Percentiles rank a stretch among this genome's conserved stretches.
Conservation (phyloP, 129 eudicot species). For the Gnaphalium uliginosum region DNA sequence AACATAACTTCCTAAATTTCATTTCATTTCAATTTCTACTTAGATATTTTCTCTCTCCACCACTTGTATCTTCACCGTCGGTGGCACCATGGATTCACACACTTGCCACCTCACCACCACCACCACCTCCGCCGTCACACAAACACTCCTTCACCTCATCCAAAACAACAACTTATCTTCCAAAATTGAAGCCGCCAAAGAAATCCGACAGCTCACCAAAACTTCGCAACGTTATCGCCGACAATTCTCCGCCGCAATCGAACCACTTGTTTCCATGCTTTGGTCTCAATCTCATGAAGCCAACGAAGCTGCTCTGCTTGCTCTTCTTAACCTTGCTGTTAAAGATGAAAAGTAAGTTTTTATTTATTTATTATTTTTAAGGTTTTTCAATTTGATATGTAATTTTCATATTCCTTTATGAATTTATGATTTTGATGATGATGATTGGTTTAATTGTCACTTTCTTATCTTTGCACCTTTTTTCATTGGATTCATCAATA, state of each 20-base stretch:
- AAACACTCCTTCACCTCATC: constrained; percentile 46
- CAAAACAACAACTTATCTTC: constrained; percentile 44
- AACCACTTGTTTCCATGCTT: constrained; percentile 80
- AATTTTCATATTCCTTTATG: neutral
- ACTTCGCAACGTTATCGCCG: constrained; percentile 91
- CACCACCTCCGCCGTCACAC: constrained; percentile 32
- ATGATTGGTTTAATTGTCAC: constrained; percentile 11
- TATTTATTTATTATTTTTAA: neutral
- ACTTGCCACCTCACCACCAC: constrained; percentile 28
- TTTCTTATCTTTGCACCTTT: constrained; percentile 26
- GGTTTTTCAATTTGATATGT: neutral
- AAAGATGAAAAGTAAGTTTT: constrained; percentile 79
- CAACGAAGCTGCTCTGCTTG: constrained; percentile 79
- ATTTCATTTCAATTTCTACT: neutral
- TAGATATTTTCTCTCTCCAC: constrained; percentile 39
- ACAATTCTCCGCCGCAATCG: constrained; percentile 62
- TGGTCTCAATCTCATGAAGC: constrained; percentile 41
- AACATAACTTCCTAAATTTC: neutral
- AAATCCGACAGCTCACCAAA: constrained; percentile 87
- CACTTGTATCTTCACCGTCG: constrained; percentile 22
- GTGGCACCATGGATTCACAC: constrained; percentile 30
- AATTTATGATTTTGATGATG: neutral
- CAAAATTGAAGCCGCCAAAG: constrained; percentile 67
- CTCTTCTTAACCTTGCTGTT: constrained; percentile 94
- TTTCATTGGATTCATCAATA: constrained; percentile 34